These are phyloP conservation scores for Xylaria scruposa DNA, from an alignment of 495 filamentous ascomycete species.

Conservation along the genomic window DNA sequence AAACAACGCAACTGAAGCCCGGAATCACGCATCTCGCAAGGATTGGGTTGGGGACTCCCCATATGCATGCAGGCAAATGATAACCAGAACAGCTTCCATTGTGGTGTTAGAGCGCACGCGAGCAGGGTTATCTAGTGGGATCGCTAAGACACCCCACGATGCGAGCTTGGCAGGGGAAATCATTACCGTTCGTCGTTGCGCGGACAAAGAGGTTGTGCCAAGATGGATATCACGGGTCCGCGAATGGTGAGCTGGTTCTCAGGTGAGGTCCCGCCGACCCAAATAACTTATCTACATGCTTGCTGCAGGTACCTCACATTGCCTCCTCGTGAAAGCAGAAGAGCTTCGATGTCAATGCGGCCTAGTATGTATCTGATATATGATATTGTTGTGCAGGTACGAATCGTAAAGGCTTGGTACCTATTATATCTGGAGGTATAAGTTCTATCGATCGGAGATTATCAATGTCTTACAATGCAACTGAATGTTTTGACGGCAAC, in stretches of 20 bases:
- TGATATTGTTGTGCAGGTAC: not conserved
- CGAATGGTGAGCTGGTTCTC: conserved; percentile 9
- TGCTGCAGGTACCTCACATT: not conserved
- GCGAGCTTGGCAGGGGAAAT: conserved; percentile 25
- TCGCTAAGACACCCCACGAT: conserved; percentile 25
- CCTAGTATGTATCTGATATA: not conserved
- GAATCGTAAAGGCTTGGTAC: not conserved
- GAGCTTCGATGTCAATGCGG: conserved; percentile 4
- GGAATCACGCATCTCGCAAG: conserved; percentile 20
- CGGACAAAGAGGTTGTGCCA: not conserved
- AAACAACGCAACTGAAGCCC: conserved; percentile 26
- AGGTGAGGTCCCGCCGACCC: not conserved
- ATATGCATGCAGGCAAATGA: conserved; percentile 10
- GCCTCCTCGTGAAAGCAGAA: not conserved
- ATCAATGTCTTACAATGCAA: not conserved
- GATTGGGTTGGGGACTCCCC: not conserved
- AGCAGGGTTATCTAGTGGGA: conserved; percentile 12
- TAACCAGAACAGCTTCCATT: conserved; percentile 21
- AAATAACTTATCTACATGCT: conserved; percentile 5
- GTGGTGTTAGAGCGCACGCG: conserved; percentile 23
- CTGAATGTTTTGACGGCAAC: not conserved
- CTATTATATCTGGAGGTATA: not conserved
- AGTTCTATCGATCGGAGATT: conserved; percentile 13
- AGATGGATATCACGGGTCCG: conserved; percentile 10
- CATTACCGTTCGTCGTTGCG: not conserved